These are phyloP conservation scores for Stropharia rugosoannulata DNA, from an alignment of 768 basidiomycete species.

Conservation along the genomic window DNA sequence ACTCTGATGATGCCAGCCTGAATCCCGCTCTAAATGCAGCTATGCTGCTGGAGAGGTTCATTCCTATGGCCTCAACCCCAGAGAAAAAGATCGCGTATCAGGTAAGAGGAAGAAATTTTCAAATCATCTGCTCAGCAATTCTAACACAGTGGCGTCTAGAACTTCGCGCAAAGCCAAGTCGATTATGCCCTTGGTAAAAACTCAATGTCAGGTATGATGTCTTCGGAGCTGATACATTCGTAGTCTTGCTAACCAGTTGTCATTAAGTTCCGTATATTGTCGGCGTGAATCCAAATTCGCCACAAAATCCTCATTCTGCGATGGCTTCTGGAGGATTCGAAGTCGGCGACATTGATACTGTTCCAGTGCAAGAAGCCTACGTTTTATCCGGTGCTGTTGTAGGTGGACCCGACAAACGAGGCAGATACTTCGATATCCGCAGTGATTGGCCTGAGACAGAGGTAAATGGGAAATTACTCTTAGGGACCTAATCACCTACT, in stretches of 20 bases:
- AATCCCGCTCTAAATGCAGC: slow-evolving; percentile 89
- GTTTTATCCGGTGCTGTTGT: slow-evolving; percentile 86
- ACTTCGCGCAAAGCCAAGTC: slow-evolving; percentile 74
- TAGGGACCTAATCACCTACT: background rate
- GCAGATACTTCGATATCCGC: slow-evolving; percentile 81
- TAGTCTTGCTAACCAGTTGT: background rate
- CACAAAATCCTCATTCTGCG: slow-evolving; percentile 87
- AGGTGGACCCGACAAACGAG: slow-evolving; percentile 80
- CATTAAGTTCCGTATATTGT: slow-evolving; percentile 77
- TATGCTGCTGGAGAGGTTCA: slow-evolving; percentile 79
- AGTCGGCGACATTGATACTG: slow-evolving; percentile 65
- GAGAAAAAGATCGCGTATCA: slow-evolving; percentile 60
- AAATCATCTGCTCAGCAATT: background rate
- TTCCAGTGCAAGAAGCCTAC: slow-evolving; percentile 70
- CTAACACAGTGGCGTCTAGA: slow-evolving; percentile 32
- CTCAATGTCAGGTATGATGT: slow-evolving; percentile 72
- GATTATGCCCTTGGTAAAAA: slow-evolving; percentile 87
- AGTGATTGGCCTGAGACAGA: slow-evolving; percentile 91
- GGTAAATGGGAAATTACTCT: slow-evolving; percentile 33
- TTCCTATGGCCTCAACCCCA: slow-evolving; percentile 63
- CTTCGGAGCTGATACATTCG: background rate
- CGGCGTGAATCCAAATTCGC: slow-evolving; percentile 88
- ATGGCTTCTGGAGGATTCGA: slow-evolving; percentile 83
- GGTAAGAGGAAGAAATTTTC: slow-evolving; percentile 34
- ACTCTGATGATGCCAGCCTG: slow-evolving; percentile 76